Evolutionary conservation across 2,329 filamentous ascomycete genomes (phyloP), one percentile per base, ranked within the genome.

Genomic region (Thelonectria discophora): DNA sequence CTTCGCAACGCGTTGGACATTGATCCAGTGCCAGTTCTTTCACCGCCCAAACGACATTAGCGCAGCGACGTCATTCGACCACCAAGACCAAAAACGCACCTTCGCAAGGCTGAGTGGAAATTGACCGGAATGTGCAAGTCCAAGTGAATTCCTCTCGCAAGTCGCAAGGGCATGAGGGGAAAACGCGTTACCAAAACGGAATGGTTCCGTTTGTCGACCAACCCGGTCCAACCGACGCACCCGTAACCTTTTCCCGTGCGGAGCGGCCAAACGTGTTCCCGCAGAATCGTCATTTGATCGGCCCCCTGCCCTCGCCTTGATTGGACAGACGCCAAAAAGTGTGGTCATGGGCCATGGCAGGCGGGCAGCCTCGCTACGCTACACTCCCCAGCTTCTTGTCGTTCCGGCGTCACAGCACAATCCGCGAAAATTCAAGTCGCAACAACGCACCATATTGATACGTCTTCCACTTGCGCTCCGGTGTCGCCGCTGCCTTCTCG

Each of bases 331-430:
- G 50, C 21, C 58, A 64, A 62, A 70, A 69, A 72, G 34, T 72
- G 71, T 72, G 65, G 68, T 73, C 70, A 73, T 73, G 71, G 68
- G 69, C 65, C 62, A 66, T 61, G 62, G 66, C 64, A 69, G 71
- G 71, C 68, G 71, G 71, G 71, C 71, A 73, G 71, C 69, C 71
- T 72, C 67, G 69, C 64, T 73, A 63, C 66, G 69, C 65, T 65
- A 47, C 45, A 4, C 34, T 37, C 34, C 27, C 4, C 45, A 47
- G 45, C 45, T 47, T 47, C 45, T 47, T 37, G 65, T 66, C 68
- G 69, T 66, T 65, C 66, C 66, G 64, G 62, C 62, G 65, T 64
- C 54, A 63, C 69, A 66, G 67, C 63, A 64, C 68, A 63, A 46
- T 55, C 62, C 51, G 57, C 61, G 45, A 71, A 72, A 72, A 67